Percentiles rank a stretch among this genome's conserved stretches.
phyloP scores from a whole-genome alignment of 441 rosid species.

The Iberis amara region DNA sequence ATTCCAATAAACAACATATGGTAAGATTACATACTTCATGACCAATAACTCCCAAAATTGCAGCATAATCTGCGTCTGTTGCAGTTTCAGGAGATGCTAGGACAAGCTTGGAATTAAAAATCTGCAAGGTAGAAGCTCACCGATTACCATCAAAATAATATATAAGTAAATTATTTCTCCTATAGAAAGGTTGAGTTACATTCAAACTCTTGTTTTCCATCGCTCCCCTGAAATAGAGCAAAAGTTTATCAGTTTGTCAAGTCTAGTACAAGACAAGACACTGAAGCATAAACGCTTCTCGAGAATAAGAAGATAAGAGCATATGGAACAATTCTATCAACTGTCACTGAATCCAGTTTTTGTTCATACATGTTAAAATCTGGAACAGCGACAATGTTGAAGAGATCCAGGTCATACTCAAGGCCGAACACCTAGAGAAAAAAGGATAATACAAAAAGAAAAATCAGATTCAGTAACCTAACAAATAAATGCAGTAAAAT shows the following conservation, averaged over 20 bases:
- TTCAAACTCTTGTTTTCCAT: conserved; percentile 99
- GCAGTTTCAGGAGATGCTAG: conserved; percentile 99
- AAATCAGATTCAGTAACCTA: conserved; percentile 15
- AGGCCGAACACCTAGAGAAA: conserved; percentile 82
- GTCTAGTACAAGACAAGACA: conserved; percentile 15
- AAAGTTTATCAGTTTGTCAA: conserved; percentile 15
- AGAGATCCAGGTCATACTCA: conserved; percentile 94
- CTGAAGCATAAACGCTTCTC: conserved; percentile 1
- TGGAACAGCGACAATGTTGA: conserved; percentile 93
- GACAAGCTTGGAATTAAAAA: conserved; percentile 92
- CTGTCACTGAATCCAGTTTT: conserved; percentile 3
- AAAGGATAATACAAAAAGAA: not conserved
- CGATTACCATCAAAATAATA: conserved; percentile 15
- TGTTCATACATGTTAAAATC: conserved; percentile 87
- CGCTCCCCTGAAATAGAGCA: conserved; percentile 75
- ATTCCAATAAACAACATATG: not conserved
- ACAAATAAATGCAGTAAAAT: conserved; percentile 3
- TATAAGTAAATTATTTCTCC: not conserved
- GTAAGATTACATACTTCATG: conserved; percentile 64
- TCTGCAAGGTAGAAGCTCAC: conserved; percentile 40
- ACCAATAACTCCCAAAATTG: conserved; percentile 91
- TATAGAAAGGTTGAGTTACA: conserved; percentile 38
- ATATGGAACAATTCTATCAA: conserved; percentile 3
- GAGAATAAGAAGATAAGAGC: not conserved
- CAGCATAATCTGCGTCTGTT: conserved; percentile 88